Base-by-base conservation (phyloP, 2,329 filamentous ascomycete genomes). In the Akanthomyces lecanii region DNA sequence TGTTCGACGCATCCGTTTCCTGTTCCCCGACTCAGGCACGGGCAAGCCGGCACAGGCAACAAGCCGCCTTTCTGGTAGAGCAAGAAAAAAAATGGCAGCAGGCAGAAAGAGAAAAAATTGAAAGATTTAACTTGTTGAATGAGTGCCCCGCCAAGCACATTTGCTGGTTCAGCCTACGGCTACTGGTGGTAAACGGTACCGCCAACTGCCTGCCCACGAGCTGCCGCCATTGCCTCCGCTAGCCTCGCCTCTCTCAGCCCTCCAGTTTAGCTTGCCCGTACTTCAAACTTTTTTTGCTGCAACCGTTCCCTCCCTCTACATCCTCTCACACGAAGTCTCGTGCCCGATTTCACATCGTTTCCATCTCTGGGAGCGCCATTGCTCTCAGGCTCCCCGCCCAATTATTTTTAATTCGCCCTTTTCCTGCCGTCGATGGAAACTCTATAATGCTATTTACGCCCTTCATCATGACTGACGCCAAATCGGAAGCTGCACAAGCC, bases 381-480 rank as follows among this genome's bases (percentile, higher is more conserved):
- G 36, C 56, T 61, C 38, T 61, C 50, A n/a, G 58, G 40, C 4
- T n/a, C 48, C 10, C 5, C 12, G 25, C 23, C 28, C 14, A 18
- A 10, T 25, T 11, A 28, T 61, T 14, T 1, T 42, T 11, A 16
- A n/a, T 7, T n/a, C 14, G 28, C 21, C 5, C 44, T 12, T 38
- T 14, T 11, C 23, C 28, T 42, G 48, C 38, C 21, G 51, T 54
- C 30, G n/a, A 61, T 61, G 59, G 59, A 36, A 53, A 16, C 30
- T 55, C 5, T 45, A 54, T 21, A 16, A 54, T 53, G 47, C 45
- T 40, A 16, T 58, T 36, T 56, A 56, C 52, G 12, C 60, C 53
- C 18, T 51, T 63, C 47, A 63, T 45, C 61, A 63, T 63, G 61
- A 58, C 61, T 58, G 61, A 63, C 61, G 38, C 59, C 51, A 55